Evolutionary conservation across 2,329 filamentous ascomycete genomes (phyloP).

Genomic region (Pseudogymnoascus sp.): DNA sequence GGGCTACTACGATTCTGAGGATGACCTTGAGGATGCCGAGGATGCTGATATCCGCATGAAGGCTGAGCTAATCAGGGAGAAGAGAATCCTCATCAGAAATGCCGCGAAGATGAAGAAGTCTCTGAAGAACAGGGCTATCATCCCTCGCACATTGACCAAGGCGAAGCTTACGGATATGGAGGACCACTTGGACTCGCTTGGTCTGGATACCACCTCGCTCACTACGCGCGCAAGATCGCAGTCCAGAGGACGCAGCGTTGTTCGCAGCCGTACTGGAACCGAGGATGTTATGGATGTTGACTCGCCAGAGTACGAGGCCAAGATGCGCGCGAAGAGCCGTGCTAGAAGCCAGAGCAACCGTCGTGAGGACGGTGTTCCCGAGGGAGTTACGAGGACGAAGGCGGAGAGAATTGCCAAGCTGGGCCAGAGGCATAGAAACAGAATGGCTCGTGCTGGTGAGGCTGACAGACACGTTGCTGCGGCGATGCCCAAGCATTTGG

Average conservation of each 20-base stretch:
- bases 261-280: conserved; percentile 53
- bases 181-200: conserved; percentile 72
- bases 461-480: conserved; percentile 83
- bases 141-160: conserved; percentile 73
- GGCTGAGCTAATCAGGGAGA: conserved; percentile 91
- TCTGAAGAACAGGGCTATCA: conserved; percentile 92
- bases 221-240: conserved; percentile 63
- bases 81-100: conserved; percentile 85
- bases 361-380: conserved; percentile 67
- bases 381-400: conserved; percentile 60
- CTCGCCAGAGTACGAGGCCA: conserved; percentile 43
- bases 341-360: conserved; percentile 61
- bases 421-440: conserved; percentile 96
- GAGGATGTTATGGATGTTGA: conserved; percentile 72
- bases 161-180: conserved; percentile 84
- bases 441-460: conserved; percentile 94
- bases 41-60: conserved; percentile 83
- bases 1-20: conserved; percentile 86
- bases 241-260: conserved; percentile 61
- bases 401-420: conserved; percentile 83
- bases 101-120: conserved; percentile 92
- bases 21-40: conserved; percentile 74
- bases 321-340: conserved; percentile 66
- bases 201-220: conserved; percentile 72
- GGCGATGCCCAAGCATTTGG: conserved; percentile 81